phyloP scores from a whole-genome alignment of 352 stramenopile genomes.

The Phytophthora agathidicida region DNA sequence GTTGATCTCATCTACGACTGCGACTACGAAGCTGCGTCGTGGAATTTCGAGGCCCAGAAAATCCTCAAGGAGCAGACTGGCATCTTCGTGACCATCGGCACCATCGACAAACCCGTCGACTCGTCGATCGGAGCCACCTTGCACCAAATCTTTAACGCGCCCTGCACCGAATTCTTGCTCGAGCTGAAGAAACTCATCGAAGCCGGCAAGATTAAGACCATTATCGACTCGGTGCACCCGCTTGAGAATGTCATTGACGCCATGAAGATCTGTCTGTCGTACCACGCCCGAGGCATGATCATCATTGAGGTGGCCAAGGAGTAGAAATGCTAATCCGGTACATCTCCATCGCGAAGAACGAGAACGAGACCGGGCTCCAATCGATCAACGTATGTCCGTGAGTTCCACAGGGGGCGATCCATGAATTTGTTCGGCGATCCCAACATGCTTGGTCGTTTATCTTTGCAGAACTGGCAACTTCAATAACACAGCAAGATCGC shows the following conservation, averaged over 20 bases:
- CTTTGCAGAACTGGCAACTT: too few relatives aligned
- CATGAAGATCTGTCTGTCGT: slow-evolving; percentile 46
- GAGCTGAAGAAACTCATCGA: slow-evolving; percentile 37
- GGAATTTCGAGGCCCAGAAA: slow-evolving; percentile 18
- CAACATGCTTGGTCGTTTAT: too few relatives aligned
- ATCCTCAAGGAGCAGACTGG: slow-evolving; percentile 3
- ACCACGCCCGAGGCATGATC: slow-evolving; percentile 56
- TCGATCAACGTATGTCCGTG: too few relatives aligned
- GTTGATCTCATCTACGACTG: slow-evolving; percentile 43
- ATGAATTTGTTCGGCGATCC: too few relatives aligned
- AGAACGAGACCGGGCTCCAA: too few relatives aligned
- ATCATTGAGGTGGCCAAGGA: neutral
- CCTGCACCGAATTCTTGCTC: neutral
- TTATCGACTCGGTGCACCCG: slow-evolving; percentile 48
- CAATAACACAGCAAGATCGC: too few relatives aligned
- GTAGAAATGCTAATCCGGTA: too few relatives aligned
- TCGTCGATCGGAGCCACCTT: neutral
- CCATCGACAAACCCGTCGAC: slow-evolving; percentile 1
- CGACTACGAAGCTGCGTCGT: slow-evolving; percentile 24
- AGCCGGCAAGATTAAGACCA: slow-evolving; percentile 32
- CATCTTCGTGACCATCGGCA: neutral
- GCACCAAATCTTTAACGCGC: neutral
- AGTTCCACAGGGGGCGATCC: too few relatives aligned
- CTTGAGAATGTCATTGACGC: slow-evolving; percentile 58
- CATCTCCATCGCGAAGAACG: too few relatives aligned